Conservation (phyloP, 1,284 basidiomycete genomes). For the Calocybe gambosa region DNA sequence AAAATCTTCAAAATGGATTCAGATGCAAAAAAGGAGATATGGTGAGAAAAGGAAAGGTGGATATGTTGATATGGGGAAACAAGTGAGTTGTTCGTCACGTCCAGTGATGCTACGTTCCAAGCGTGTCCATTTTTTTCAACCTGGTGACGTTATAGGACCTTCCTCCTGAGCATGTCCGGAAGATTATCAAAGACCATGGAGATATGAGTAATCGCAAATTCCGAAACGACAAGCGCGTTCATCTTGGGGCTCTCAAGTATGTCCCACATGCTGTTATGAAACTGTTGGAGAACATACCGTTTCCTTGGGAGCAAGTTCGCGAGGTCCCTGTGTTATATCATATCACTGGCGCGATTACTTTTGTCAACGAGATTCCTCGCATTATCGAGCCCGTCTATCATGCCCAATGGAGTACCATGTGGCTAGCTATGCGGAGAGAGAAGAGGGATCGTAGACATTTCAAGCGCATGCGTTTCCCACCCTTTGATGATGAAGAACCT, state of each 20-base stretch:
- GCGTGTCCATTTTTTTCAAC: constrained; percentile 14
- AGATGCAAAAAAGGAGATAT: constrained; percentile 88
- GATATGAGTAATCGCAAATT: constrained; percentile 98
- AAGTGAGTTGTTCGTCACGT: constrained; percentile 43
- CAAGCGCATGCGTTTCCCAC: constrained; percentile 99
- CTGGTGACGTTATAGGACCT: constrained; percentile 50
- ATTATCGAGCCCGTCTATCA: constrained; percentile 98
- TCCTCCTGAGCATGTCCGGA: constrained; percentile 91
- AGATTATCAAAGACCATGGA: constrained; percentile 97
- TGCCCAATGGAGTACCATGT: constrained; percentile 99
- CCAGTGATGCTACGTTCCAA: background rate
- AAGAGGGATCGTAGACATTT: constrained; percentile 99
- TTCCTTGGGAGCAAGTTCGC: constrained; percentile 99
- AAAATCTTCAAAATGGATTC: constrained; percentile 91
- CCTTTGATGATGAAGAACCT: constrained; percentile 99
- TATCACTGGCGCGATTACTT: constrained; percentile 99
- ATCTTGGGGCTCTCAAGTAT: constrained; percentile 97
- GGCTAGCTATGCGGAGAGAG: constrained; percentile 98
- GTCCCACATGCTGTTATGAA: constrained; percentile 99
- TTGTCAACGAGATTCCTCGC: constrained; percentile 97
- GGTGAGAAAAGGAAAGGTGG: constrained; percentile 86
- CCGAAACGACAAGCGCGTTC: constrained; percentile 97
- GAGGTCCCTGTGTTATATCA: constrained; percentile 97
- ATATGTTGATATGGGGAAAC: constrained; percentile 90
- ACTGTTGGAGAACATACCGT: constrained; percentile 97